These are phyloP conservation scores for Obelidium mucronatum DNA, from an alignment of 192 early-diverging fungal genomes.

Conservation along the genomic window DNA sequence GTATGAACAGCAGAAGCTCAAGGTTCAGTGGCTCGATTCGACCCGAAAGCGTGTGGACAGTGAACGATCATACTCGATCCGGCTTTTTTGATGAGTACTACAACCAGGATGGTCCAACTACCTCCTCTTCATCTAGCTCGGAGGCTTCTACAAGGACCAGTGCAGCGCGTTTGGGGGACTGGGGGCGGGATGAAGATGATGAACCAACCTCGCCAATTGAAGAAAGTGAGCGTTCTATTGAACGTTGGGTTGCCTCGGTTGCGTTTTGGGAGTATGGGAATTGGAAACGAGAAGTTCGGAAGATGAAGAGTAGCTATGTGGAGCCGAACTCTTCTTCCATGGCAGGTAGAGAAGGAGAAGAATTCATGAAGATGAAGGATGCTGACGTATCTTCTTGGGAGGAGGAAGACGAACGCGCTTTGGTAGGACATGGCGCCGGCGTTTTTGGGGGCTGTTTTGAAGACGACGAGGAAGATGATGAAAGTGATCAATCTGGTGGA, in stretches of 20 bases:
- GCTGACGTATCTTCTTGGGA: too few relatives aligned
- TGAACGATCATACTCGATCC: not conserved
- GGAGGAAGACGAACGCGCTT: not conserved
- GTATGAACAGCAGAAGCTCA: not conserved
- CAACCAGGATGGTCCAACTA: not conserved
- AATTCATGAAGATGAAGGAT: not conserved
- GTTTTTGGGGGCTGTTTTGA: conserved; percentile 20
- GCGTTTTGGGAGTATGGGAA: conserved; percentile 14
- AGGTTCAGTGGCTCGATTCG: not conserved
- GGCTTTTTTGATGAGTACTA: not conserved
- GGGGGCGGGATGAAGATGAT: not conserved
- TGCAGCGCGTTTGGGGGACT: too few relatives aligned
- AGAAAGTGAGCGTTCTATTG: not conserved
- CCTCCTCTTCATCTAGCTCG: not conserved
- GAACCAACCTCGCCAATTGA: not conserved
- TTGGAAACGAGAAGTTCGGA: conserved; percentile 23
- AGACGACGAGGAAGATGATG: conserved; percentile 7
- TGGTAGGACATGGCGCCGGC: conserved; percentile 18
- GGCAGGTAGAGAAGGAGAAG: not conserved
- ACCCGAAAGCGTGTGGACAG: not conserved
- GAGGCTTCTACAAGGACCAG: not conserved
- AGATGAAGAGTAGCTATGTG: conserved; percentile 20
- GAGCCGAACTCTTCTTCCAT: not conserved
- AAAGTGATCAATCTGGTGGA: conserved; percentile 6
- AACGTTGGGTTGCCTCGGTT: not conserved